Conservation (phyloP, 495 filamentous ascomycete species). For the Podospora anserina region DNA sequence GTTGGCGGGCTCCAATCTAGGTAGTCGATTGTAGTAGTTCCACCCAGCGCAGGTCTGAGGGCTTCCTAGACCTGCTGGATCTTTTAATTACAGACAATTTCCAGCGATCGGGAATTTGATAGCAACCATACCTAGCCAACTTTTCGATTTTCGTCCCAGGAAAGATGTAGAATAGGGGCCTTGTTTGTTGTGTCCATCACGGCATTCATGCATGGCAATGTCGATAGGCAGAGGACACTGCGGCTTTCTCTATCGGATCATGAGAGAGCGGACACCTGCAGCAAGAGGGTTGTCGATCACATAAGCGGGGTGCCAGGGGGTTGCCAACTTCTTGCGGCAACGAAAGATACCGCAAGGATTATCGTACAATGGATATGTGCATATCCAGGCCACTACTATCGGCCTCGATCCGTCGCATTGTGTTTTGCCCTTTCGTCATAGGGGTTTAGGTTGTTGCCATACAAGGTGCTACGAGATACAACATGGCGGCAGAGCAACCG, state of each 20-base stretch:
- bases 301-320: neutral
- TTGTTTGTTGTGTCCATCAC: neutral
- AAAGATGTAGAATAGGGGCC: neutral
- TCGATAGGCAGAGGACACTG: neutral
- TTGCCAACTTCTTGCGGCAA: neutral
- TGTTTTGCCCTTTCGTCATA: neutral
- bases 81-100: conserved; percentile 3
- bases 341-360: neutral
- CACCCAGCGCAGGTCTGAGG: neutral
- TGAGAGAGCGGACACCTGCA: neutral
- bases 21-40: neutral
- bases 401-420: no score
- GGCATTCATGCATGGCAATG: neutral
- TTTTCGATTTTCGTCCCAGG: neutral
- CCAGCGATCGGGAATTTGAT: neutral
- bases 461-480: neutral
- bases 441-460: neutral
- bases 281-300: neutral
- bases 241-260: conserved; percentile 6
- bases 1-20: neutral
- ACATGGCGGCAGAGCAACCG: neutral
- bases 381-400: neutral
- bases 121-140: neutral
- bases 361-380: neutral
- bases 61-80: conserved; percentile 2